These are phyloP conservation scores for Ophiobolus disseminans DNA, from an alignment of 2,329 filamentous ascomycete genomes.

Conservation along the genomic window DNA sequence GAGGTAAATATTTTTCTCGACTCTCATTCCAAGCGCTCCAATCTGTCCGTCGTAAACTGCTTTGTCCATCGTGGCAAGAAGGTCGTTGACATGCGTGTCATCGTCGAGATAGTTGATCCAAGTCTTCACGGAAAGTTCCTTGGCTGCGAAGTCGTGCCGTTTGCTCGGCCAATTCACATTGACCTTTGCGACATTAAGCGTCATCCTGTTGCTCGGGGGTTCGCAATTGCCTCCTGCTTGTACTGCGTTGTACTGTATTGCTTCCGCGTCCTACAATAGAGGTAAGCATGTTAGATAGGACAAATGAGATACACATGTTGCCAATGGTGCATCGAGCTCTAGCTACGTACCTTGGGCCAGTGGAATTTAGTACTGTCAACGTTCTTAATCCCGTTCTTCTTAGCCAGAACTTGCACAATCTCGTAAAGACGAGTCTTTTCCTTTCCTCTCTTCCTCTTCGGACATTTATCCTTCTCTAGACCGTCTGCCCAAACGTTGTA, in stretches of 20 bases:
- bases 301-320: too few species aligned
- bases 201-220: too few species aligned
- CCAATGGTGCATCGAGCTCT: too few species aligned
- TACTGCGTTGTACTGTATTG: too few species aligned
- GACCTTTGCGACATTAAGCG: too few species aligned
- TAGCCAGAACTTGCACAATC: constrained; percentile 1
- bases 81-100: constrained; percentile 1
- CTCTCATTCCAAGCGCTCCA: constrained; percentile 1
- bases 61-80: constrained; percentile 2
- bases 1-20: neutral
- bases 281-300: too few species aligned
- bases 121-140: neutral
- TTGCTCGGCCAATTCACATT: too few species aligned
- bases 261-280: too few species aligned
- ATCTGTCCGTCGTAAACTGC: constrained; percentile 1
- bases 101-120: neutral
- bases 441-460: constrained; percentile 47
- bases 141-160: neutral
- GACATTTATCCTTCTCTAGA: constrained; percentile 48
- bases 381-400: neutral
- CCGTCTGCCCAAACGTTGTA: constrained; percentile 48
- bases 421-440: constrained; percentile 48
- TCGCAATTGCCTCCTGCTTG: too few species aligned
- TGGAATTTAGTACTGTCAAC: too few species aligned
- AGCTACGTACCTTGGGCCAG: too few species aligned